A percentile compares a stretch with the other conserved stretches of the same genome.
phyloP scores from a whole-genome alignment of 331 rosid species.

The Pyrus hybrid region DNA sequence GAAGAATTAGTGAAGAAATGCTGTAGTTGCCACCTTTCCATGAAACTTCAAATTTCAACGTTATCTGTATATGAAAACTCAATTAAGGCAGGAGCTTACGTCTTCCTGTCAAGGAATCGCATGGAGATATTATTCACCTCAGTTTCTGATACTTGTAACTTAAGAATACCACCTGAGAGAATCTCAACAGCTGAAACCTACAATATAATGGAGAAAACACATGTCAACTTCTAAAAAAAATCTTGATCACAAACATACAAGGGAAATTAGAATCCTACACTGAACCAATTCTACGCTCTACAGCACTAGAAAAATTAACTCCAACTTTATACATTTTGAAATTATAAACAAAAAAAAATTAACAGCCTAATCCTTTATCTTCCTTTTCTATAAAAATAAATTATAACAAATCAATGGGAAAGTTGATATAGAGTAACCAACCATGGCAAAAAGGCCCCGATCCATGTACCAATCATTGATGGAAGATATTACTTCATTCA shows the following conservation, averaged over 20 bases:
- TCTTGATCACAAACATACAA: not conserved
- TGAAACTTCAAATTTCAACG: not conserved
- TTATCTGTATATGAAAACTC: constrained; percentile 1
- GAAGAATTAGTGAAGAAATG: constrained; percentile 4
- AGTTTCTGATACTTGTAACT: constrained; percentile 86
- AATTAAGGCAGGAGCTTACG: constrained; percentile 44
- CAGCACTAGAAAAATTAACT: not conserved
- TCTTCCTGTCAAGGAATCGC: constrained; percentile 89
- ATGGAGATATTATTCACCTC: constrained; percentile 89
- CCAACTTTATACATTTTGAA: not conserved
- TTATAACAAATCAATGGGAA: not conserved
- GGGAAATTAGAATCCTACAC: not conserved
- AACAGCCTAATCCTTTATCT: too few relatives aligned
- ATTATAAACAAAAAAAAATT: not conserved
- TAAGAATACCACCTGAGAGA: constrained; percentile 90
- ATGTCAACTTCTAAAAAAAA: not conserved
- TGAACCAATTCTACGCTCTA: not conserved
- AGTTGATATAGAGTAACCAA: constrained; percentile 15
- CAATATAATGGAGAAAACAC: not conserved
- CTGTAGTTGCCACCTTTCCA: not conserved
- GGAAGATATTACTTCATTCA: constrained; percentile 85
- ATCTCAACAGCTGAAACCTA: constrained; percentile 90
- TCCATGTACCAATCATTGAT: constrained; percentile 91
- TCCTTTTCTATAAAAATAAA: too few relatives aligned
- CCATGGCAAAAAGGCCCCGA: constrained; percentile 94